phyloP scores from a whole-genome alignment of 1,139 yeast genomes.

The Yamadazyma oceani region DNA sequence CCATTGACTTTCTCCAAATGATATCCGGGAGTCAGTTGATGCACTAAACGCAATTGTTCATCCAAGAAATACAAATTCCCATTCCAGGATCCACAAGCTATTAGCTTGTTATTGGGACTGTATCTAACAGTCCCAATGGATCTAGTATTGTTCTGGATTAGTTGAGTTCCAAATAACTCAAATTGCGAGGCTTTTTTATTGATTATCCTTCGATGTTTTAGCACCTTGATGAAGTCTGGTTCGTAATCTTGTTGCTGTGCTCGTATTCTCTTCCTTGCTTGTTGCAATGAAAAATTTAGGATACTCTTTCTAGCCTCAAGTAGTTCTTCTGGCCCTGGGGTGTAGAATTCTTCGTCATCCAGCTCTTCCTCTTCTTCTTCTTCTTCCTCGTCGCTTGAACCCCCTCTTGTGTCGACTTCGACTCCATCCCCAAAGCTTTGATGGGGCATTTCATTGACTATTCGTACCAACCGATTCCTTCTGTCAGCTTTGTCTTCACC shows the following conservation, averaged over 20 bases:
- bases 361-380: slow-evolving; percentile 55
- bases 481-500: slow-evolving; percentile 66
- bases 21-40: slow-evolving; percentile 28
- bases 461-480: slow-evolving; percentile 50
- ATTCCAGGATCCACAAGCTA: slow-evolving; percentile 85
- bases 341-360: slow-evolving; percentile 74
- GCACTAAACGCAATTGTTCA: slow-evolving; percentile 27
- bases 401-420: slow-evolving; percentile 23
- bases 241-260: slow-evolving; percentile 21
- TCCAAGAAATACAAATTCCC: slow-evolving; percentile 57
- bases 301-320: slow-evolving; percentile 53
- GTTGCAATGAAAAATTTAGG: slow-evolving; percentile 48
- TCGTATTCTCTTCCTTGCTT: slow-evolving; percentile 44
- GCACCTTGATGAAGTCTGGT: slow-evolving; percentile 27
- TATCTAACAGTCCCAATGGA: slow-evolving; percentile 64
- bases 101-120: slow-evolving; percentile 29
- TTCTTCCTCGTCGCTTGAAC: slow-evolving; percentile 61
- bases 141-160: slow-evolving; percentile 55
- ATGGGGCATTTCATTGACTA: slow-evolving; percentile 21
- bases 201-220: slow-evolving; percentile 47
- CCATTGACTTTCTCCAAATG: slow-evolving; percentile 70
- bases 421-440: slow-evolving; percentile 16
- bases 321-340: slow-evolving; percentile 70
- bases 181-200: slow-evolving; percentile 36
- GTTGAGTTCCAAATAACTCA: slow-evolving; percentile 66